These are phyloP conservation scores for Rhododendron ovatum DNA, from an alignment of 148 eudicot genomes.

Conservation along the genomic window DNA sequence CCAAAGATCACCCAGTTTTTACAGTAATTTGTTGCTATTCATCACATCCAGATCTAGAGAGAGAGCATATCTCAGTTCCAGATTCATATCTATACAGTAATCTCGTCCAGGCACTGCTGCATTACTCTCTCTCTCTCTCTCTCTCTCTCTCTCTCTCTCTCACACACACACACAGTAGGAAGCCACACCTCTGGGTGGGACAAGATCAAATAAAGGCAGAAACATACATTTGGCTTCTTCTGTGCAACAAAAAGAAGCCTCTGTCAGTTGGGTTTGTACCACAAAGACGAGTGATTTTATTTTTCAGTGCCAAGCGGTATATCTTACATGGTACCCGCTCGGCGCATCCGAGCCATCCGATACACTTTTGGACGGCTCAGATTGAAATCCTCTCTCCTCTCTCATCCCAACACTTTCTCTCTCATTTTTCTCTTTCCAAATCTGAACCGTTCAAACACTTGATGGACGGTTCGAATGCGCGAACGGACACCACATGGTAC, in stretches of 20 bases:
- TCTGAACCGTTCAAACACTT: too few relatives aligned
- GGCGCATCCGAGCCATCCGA: too few relatives aligned
- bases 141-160: too few relatives aligned
- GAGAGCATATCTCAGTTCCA: slow-evolving; percentile 1
- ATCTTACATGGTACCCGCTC: too few relatives aligned
- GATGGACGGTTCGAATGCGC: too few relatives aligned
- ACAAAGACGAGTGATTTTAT: not conserved
- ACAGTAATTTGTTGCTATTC: too few relatives aligned
- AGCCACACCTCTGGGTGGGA: not conserved
- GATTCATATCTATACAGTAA: slow-evolving; percentile 7
- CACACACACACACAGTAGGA: not conserved
- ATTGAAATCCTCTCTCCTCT: too few relatives aligned
- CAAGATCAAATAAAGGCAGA: not conserved
- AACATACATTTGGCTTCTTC: slow-evolving; percentile 6
- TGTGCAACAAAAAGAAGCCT: slow-evolving; percentile 2
- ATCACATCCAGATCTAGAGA: not conserved
- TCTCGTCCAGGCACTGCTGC: not conserved
- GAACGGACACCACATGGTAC: too few relatives aligned
- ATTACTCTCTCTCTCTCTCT: not conserved
- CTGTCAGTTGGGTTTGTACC: slow-evolving; percentile 12
- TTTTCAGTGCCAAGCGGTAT: too few relatives aligned
- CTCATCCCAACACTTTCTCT: too few relatives aligned
- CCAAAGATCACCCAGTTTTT: not conserved
- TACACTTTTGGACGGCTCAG: too few relatives aligned
- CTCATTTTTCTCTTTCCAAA: too few relatives aligned